These are phyloP conservation scores for Tardiomyces blankii DNA, from an alignment of 1,139 yeast genomes.

Conservation along the genomic window DNA sequence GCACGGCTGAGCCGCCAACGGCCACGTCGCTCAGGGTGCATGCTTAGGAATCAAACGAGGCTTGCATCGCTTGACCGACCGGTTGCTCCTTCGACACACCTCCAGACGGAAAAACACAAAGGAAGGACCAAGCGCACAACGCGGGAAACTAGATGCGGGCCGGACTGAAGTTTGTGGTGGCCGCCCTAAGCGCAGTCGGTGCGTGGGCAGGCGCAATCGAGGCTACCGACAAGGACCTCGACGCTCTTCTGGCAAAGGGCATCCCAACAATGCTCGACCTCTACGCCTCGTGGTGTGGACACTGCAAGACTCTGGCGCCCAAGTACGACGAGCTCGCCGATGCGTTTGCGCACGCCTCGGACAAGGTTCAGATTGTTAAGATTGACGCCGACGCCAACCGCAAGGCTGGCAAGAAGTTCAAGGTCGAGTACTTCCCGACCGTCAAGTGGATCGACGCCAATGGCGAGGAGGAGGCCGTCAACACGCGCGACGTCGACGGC, in stretches of 20 bases:
- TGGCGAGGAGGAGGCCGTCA: conserved; percentile 23
- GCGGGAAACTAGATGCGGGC: too few relatives aligned
- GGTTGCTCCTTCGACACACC: too few relatives aligned
- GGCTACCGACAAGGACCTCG: conserved; percentile 40
- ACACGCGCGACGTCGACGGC: conserved; percentile 32
- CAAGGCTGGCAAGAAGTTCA: conserved; percentile 43
- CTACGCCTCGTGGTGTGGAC: conserved; percentile 79
- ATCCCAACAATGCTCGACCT: conserved; percentile 61
- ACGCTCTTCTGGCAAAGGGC: conserved; percentile 43
- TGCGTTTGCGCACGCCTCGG: conserved; percentile 32
- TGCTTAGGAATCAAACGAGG: too few relatives aligned
- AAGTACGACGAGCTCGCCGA: conserved; percentile 52
- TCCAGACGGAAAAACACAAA: too few relatives aligned
- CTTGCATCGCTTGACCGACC: too few relatives aligned
- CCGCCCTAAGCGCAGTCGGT: conserved; percentile 1
- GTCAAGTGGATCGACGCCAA: conserved; percentile 44
- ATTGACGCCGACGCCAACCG: conserved; percentile 59
- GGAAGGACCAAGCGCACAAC: neutral
- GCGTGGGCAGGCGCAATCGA: conserved; percentile 27
- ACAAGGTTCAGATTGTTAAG: conserved; percentile 37
- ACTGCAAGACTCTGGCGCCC: conserved; percentile 61
- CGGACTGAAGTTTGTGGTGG: neutral
- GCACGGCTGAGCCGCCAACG: too few relatives aligned
- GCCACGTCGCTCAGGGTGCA: too few relatives aligned
- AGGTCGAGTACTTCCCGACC: conserved; percentile 56